Percentiles rank a stretch among this genome's conserved stretches.
Conservation (phyloP, 2,329 filamentous ascomycete genomes). For the Penicillium aurantiogriseum region DNA sequence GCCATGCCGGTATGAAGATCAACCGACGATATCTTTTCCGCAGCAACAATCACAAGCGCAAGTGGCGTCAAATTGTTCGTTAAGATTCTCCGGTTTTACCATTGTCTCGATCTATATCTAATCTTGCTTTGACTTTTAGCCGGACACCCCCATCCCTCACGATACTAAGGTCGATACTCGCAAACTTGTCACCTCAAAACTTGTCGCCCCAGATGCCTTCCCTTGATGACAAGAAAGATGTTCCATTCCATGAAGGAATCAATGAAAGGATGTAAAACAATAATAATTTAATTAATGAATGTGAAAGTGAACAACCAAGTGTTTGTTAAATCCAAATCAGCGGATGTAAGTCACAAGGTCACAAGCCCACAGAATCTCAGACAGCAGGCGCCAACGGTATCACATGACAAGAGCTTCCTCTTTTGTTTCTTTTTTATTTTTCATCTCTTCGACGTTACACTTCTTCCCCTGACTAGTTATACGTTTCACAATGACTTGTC, state of each 20-base stretch:
- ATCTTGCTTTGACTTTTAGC: not conserved
- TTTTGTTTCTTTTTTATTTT: not conserved
- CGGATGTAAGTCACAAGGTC: not conserved
- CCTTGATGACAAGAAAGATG: not conserved
- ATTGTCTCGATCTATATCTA: not conserved
- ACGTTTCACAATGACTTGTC: constrained; percentile 6
- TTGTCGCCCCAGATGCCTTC: not conserved
- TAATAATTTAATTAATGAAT: not conserved
- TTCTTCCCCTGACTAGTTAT: not conserved
- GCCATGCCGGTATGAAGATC: not conserved
- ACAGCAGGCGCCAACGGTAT: not conserved
- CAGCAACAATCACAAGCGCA: not conserved
- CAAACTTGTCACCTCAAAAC: not conserved
- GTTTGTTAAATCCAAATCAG: not conserved
- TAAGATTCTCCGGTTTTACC: not conserved
- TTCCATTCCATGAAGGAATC: not conserved
- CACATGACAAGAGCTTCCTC: constrained; percentile 4
- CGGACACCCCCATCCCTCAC: too few relatives aligned
- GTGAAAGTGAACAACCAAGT: too few relatives aligned
- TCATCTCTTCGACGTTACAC: not conserved
- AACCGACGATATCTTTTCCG: constrained; percentile 2
- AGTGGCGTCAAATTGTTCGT: not conserved
- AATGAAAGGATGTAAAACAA: not conserved
- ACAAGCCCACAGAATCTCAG: not conserved
- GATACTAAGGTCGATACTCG: not conserved